Conservation (phyloP, 495 filamentous ascomycete genomes). For the Neurospora pannonica region DNA sequence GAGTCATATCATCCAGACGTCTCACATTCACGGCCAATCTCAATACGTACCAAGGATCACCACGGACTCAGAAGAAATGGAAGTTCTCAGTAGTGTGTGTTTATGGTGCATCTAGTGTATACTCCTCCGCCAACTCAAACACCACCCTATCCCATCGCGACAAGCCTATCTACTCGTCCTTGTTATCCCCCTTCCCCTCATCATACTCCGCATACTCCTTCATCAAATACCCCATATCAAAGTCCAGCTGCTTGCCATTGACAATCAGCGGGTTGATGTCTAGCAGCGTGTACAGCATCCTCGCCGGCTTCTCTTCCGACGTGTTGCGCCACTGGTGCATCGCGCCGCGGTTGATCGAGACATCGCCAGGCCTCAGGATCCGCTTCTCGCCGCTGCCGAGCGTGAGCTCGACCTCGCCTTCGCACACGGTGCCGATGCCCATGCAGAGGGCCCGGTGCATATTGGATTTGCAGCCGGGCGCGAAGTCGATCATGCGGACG, state of each 20-base stretch:
- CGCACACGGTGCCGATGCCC: constrained; percentile 52
- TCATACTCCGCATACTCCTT: background rate
- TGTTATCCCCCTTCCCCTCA: background rate
- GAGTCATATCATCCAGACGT: background rate
- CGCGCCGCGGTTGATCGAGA: constrained; percentile 47
- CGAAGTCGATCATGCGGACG: background rate
- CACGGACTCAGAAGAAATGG: background rate
- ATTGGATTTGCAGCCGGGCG: constrained; percentile 9
- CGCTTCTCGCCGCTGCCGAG: constrained; percentile 43
- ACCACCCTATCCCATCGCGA: background rate
- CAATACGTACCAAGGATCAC: background rate
- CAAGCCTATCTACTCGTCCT: background rate
- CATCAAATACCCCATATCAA: background rate
- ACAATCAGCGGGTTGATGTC: background rate
- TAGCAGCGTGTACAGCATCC: background rate
- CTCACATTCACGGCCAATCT: background rate
- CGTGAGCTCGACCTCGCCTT: constrained; percentile 42
- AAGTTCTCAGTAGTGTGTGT: background rate
- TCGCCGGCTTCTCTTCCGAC: background rate
- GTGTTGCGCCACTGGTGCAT: constrained; percentile 57
- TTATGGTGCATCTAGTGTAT: background rate
- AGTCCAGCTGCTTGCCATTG: background rate
- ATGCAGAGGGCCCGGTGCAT: constrained; percentile 51
- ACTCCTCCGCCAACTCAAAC: background rate
- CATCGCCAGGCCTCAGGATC: constrained; percentile 39